A percentile compares a stretch with the other conserved stretches of the same genome.
phyloP scores from a whole-genome alignment of 495 filamentous ascomycete genomes.

The Parmelia sp. region DNA sequence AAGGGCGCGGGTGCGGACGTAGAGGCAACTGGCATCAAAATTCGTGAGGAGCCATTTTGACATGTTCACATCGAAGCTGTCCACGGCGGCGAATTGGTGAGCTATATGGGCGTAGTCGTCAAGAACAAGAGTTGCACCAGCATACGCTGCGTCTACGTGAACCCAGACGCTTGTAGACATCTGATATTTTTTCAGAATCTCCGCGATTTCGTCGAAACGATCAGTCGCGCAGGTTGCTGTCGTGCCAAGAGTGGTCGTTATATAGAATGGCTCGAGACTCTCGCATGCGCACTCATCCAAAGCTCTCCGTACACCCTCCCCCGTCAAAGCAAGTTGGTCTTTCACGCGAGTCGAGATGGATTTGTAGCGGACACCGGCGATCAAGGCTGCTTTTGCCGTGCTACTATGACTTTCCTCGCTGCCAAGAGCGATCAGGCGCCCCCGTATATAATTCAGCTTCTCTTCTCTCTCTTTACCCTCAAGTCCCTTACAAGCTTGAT shows the following conservation, averaged over 20 bases:
- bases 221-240: conserved; percentile 86
- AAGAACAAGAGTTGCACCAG: conserved; percentile 73
- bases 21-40: conserved; percentile 86
- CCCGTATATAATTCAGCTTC: conserved; percentile 56
- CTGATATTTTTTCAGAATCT: conserved; percentile 54
- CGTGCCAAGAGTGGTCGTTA: conserved; percentile 80
- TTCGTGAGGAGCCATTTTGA: conserved; percentile 97
- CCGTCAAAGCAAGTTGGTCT: conserved; percentile 68
- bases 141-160: conserved; percentile 95
- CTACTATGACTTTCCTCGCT: conserved; percentile 75
- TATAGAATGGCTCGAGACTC: conserved; percentile 75
- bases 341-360: conserved; percentile 54
- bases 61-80: conserved; percentile 92
- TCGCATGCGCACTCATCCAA: conserved; percentile 55
- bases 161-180: conserved; percentile 59
- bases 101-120: conserved; percentile 73
- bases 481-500: conserved; percentile 38
- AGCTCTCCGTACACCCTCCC: conserved; percentile 47
- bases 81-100: conserved; percentile 56
- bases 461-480: conserved; percentile 56
- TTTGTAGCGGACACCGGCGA: conserved; percentile 75
- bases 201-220: conserved; percentile 64
- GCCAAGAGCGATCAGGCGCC: conserved; percentile 71
- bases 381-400: conserved; percentile 80
- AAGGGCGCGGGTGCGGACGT: conserved; percentile 64